A percentile compares a stretch with the other conserved stretches of the same genome.
Conservation (phyloP, 768 basidiomycete species). For the Tylopilus intermedius region DNA sequence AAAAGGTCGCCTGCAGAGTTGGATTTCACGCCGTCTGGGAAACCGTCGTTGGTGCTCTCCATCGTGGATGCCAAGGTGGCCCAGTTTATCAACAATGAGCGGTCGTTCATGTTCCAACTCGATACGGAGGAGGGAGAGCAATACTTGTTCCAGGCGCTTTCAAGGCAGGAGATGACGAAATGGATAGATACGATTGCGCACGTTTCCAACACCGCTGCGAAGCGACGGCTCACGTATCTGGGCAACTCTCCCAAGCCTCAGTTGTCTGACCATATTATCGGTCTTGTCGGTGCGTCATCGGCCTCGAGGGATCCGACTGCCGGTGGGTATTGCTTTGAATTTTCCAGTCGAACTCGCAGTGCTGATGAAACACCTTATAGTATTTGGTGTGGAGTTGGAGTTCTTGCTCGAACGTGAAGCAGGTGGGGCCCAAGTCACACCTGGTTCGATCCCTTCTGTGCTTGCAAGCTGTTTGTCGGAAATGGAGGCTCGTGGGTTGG, state of each 20-base stretch:
- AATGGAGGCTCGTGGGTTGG: constrained; percentile 70
- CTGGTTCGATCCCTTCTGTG: constrained; percentile 61
- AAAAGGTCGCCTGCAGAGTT: constrained; percentile 68
- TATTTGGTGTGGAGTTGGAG: constrained; percentile 74
- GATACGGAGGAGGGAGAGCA: constrained; percentile 86
- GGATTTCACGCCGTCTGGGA: constrained; percentile 67
- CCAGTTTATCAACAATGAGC: constrained; percentile 71
- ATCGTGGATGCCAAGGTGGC: constrained; percentile 67
- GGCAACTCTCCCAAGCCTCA: constrained; percentile 72
- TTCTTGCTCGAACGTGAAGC: constrained; percentile 65
- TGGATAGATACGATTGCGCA: constrained; percentile 76
- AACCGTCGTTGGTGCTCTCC: constrained; percentile 71
- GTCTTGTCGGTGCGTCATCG: constrained; percentile 42
- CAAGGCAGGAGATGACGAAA: constrained; percentile 63
- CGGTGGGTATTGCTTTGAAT: constrained; percentile 40
- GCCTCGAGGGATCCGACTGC: constrained; percentile 69
- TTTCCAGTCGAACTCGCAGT: background rate
- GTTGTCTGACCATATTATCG: constrained; percentile 68
- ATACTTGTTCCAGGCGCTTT: constrained; percentile 71
- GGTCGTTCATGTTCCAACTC: constrained; percentile 78
- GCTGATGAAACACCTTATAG: constrained; percentile 29
- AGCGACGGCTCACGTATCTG: constrained; percentile 75
- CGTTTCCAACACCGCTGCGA: constrained; percentile 68
- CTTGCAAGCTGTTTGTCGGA: constrained; percentile 63
- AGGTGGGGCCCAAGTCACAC: constrained; percentile 41